phyloP scores from a whole-genome alignment of 208 protist genomes.

The Trypanosoma grayi region DNA sequence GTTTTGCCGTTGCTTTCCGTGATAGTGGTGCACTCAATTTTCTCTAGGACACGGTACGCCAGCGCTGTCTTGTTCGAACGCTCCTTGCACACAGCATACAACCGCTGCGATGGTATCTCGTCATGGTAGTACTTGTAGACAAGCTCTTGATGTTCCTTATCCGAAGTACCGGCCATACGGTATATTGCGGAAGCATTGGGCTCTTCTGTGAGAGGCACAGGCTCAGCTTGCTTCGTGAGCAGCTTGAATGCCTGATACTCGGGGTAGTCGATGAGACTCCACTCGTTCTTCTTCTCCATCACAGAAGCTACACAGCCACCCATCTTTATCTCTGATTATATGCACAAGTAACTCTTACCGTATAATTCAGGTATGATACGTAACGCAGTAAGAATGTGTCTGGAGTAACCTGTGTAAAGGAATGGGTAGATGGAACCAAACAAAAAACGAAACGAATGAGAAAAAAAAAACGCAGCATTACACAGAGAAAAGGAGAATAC shows the following conservation, averaged over 20 bases:
- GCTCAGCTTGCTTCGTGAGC: slow-evolving; percentile 38
- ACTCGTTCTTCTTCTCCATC: slow-evolving; percentile 43
- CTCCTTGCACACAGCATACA: slow-evolving; percentile 46
- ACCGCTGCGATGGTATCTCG: slow-evolving; percentile 31
- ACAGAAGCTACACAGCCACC: slow-evolving; percentile 45
- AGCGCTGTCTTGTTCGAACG: slow-evolving; percentile 42
- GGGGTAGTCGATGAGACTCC: slow-evolving; percentile 39
- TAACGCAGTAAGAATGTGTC: too few species aligned
- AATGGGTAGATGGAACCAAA: too few species aligned
- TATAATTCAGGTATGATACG: too few species aligned
- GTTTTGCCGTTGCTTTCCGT: slow-evolving; percentile 34
- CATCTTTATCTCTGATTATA: slow-evolving; percentile 40
- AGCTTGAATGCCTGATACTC: slow-evolving; percentile 37
- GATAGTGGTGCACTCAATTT: slow-evolving; percentile 40
- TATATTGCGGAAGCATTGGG: slow-evolving; percentile 56
- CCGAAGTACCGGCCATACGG: slow-evolving; percentile 50
- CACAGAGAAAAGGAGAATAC: neutral
- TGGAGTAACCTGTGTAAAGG: too few species aligned
- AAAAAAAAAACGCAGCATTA: too few species aligned
- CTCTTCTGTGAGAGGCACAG: slow-evolving; percentile 37
- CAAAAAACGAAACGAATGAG: too few species aligned
- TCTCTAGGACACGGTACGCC: slow-evolving; percentile 46
- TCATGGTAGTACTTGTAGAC: slow-evolving; percentile 41
- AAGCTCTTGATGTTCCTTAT: slow-evolving; percentile 43
- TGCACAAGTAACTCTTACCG: too few species aligned